A percentile compares a stretch with the other conserved stretches of the same genome.
Conservation (phyloP, 768 basidiomycete species). For the Coprinellus aureogranulatus region DNA sequence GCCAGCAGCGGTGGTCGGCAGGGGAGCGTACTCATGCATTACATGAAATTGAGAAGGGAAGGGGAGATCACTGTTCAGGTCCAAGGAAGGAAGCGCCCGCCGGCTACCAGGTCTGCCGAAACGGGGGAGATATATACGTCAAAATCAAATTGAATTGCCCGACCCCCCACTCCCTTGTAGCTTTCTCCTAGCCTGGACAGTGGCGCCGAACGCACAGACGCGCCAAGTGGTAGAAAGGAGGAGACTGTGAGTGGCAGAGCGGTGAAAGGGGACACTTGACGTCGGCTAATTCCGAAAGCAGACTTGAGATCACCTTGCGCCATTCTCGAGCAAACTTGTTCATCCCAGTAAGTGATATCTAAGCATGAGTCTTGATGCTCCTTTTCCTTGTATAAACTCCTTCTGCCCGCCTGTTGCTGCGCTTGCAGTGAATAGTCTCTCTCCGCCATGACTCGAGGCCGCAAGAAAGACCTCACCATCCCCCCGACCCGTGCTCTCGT, state of each 20-base stretch:
- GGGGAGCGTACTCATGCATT: background rate
- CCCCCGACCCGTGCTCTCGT: conserved; percentile 56
- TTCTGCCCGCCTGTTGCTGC: conserved; percentile 2
- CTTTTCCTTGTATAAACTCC: conserved; percentile 5
- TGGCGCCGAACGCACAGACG: background rate
- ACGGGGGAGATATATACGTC: background rate
- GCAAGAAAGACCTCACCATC: conserved; percentile 62
- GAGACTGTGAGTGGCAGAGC: background rate
- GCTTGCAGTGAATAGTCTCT: no score
- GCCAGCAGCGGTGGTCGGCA: conserved; percentile 6
- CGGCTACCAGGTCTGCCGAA: background rate
- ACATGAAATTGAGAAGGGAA: background rate
- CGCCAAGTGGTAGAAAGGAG: background rate
- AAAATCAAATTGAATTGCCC: conserved; percentile 4
- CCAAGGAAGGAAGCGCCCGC: background rate
- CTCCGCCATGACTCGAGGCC: conserved; percentile 55
- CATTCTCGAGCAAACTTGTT: conserved; percentile 31
- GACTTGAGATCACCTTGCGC: conserved; percentile 30
- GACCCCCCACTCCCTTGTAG: background rate
- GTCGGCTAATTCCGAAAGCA: conserved; percentile 2
- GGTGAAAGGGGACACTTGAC: background rate
- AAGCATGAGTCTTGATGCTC: conserved; percentile 10
- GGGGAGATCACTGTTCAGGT: background rate
- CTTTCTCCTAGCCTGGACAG: background rate
- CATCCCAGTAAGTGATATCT: conserved; percentile 13